phyloP scores from a whole-genome alignment of 495 filamentous ascomycete genomes.

The Glutinoglossum americanum region DNA sequence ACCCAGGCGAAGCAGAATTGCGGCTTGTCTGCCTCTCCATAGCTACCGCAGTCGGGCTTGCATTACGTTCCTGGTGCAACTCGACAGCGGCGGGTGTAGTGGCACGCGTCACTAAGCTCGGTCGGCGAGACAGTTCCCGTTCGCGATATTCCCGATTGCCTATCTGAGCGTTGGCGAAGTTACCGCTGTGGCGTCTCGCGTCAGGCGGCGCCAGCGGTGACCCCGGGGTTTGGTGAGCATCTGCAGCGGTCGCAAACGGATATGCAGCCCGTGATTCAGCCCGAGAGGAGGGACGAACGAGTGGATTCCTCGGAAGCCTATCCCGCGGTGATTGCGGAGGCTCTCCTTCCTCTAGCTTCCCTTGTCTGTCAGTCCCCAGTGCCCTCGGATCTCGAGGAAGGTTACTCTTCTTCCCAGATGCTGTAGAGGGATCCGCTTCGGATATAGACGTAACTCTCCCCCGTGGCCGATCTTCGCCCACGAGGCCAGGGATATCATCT shows the following conservation, averaged over 20 bases:
- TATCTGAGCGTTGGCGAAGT: not conserved
- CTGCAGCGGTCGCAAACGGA: not conserved
- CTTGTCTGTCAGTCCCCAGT: not conserved
- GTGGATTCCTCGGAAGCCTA: not conserved
- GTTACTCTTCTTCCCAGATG: not conserved
- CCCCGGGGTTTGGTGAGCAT: not conserved
- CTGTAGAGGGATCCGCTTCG: not conserved
- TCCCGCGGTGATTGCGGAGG: not conserved
- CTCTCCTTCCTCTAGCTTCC: not conserved
- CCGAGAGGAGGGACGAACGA: not conserved
- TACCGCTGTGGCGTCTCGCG: not conserved
- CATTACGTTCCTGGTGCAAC: slow-evolving; percentile 14
- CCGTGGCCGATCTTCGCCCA: slow-evolving; percentile 47
- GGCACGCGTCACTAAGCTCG: slow-evolving; percentile 22
- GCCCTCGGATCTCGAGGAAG: not conserved
- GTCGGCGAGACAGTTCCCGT: slow-evolving; percentile 12
- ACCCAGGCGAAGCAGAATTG: slow-evolving; percentile 24
- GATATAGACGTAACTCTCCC: slow-evolving; percentile 5
- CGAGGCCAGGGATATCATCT: slow-evolving; percentile 61
- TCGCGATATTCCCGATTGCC: not conserved
- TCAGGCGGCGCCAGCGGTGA: not conserved
- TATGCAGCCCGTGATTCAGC: not conserved
- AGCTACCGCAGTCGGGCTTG: slow-evolving; percentile 8
- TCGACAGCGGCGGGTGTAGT: slow-evolving; percentile 44
- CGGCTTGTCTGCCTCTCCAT: slow-evolving; percentile 15